Base-by-base conservation (phyloP, 306 rosid genomes). In the Rosa persica region DNA sequence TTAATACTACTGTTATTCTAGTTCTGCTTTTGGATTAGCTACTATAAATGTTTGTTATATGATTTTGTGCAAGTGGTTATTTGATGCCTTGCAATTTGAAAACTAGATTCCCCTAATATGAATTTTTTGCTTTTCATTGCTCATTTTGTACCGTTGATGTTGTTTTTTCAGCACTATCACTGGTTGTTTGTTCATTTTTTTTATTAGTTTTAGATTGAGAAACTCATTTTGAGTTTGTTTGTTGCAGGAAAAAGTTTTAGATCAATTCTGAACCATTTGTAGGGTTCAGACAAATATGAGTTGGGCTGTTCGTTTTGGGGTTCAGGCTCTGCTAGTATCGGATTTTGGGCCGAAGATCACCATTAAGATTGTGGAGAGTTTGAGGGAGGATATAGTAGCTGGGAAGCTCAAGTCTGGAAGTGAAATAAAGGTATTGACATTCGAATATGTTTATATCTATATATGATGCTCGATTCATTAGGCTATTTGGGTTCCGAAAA, bases 391-490 rank as follows among this genome's bases (percentile, higher is more conserved):
- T 67, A 93, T 95, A 72, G 81, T 85, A 19, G 88, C 96, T 1
- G 98, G 99, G 79, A 95, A 89, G 86, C 94, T 93, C 66, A 91
- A 95, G 87, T 95, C 99, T 34, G 97, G 98, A 79, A 88, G 79
- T 82, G 99, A 95, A 86, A 91, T 93, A 39, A 95, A 95, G 98
- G 98, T 93, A 78, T 47, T 40, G 49, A 4, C 2, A 22, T 27
- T 17, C 58, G 22, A 8, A 44, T 5, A 44, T 39, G 42, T 39
- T 39, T 6, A 39, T 39, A 54, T 20, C 0, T 20, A 19, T 19
- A 54, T 20, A 7, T 20, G 11, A 52, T 54, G n/a, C 12, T 19
- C 20, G 27, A n/a, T 55, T n/a, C 9, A 54, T 61, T 25, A 27
- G 19, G 39, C 36, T 61, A 27, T 61, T 61, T 12, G 20, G 39